phyloP scores from a whole-genome alignment of 768 basidiomycete genomes.

The Pleurotus tuber-regium region DNA sequence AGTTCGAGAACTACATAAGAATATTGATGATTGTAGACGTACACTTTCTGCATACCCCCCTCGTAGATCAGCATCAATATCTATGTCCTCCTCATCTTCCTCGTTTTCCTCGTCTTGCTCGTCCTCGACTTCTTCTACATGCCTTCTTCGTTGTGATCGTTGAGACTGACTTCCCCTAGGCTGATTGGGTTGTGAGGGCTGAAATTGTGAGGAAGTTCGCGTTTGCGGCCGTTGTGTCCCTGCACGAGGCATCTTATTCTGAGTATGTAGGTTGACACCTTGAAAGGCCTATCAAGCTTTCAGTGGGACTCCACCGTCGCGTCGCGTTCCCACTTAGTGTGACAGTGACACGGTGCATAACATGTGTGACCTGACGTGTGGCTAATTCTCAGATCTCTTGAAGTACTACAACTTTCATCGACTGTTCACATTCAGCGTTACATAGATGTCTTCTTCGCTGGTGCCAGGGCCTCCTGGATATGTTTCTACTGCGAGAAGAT shows the following conservation, averaged over 20 bases:
- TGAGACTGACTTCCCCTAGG: neutral
- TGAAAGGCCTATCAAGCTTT: too few species aligned
- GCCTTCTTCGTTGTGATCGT: conserved; percentile 16
- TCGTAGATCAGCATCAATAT: conserved; percentile 26
- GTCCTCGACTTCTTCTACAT: conserved; percentile 23
- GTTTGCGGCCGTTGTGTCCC: conserved; percentile 5
- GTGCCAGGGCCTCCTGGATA: too few species aligned
- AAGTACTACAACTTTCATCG: too few species aligned
- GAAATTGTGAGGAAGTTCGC: neutral
- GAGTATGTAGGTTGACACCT: too few species aligned
- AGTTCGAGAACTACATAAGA: neutral
- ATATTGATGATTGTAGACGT: neutral
- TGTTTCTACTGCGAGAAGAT: too few species aligned
- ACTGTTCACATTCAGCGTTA: too few species aligned
- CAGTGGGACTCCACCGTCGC: too few species aligned
- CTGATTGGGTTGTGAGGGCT: neutral
- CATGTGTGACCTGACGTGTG: too few species aligned
- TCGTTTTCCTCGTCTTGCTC: conserved; percentile 37
- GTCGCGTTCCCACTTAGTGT: too few species aligned
- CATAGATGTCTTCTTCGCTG: too few species aligned
- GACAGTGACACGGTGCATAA: too few species aligned
- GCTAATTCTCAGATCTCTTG: too few species aligned
- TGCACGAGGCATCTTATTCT: neutral
- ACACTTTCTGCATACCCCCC: conserved; percentile 20
- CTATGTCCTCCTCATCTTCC: conserved; percentile 34